Evolutionary conservation across 2,329 filamentous ascomycete genomes (phyloP), one percentile per base, ranked within the genome.

Genomic region (Aaosphaeria arxii): DNA sequence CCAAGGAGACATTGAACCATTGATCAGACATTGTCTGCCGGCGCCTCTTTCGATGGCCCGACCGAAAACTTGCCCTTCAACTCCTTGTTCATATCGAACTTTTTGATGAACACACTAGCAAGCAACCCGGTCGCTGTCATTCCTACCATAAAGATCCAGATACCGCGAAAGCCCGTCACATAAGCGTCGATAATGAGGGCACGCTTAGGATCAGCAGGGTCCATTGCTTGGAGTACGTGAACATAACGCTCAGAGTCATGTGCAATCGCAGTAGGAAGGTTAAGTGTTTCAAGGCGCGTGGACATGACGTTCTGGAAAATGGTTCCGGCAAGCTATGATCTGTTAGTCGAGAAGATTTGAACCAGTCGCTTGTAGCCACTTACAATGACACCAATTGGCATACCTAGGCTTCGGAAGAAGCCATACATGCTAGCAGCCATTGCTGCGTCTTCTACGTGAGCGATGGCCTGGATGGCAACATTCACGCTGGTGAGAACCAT

Each of bases 381-480:
- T n/a, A 48, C 50, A 31, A 72, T 71, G 5, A 78, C 65, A 7
- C 75, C 75, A 28, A 74, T 49, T 7, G 70, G 69, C 74, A 75
- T 74, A 1, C 76, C 75, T 47, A 76, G 64, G 5, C 66, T 70
- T 24, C 65, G 66, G 9, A 70, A 59, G 52, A 71, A 70, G 1
- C 58, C 64, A 51, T 70, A 74, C 70, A 69, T 72, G 31, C 59
- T 61, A 1, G 65, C 64, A 1, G 74, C 69, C 33, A 66, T 60
- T 1, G 60, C 63, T 28, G 53, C 54, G 40, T 73, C 61, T 38
- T 67, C 61, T 0, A 57, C 48, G 39, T 56, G 56, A 4, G 67
- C 62, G 33, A 71, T 61, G 11, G 67, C 71, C 44, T 75, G 73
- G 1, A 70, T 63, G 13, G 58, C 68, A 28, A 72, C 67, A 40